These are phyloP conservation scores for Cylindrodendrum hubeiense DNA, from an alignment of 2,329 filamentous ascomycete genomes.

Conservation along the genomic window DNA sequence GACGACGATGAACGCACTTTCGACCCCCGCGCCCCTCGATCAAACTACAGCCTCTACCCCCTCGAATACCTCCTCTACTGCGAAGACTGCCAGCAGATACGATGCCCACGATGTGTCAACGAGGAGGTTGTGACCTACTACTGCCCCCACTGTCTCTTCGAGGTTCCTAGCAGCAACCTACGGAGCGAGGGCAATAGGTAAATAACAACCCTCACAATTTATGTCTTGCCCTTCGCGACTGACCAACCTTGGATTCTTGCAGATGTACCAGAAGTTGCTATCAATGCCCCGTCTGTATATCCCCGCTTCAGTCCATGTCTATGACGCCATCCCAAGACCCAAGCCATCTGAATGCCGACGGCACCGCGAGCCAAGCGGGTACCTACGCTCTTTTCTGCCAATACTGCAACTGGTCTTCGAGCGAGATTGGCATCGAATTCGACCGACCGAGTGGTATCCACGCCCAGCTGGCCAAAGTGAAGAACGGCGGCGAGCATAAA, in stretches of 20 bases:
- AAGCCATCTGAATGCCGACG: slow-evolving; percentile 58
- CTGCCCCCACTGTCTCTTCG: slow-evolving; percentile 95
- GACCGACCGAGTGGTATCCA: slow-evolving; percentile 90
- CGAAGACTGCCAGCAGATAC: slow-evolving; percentile 96
- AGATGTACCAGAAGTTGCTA: slow-evolving; percentile 96
- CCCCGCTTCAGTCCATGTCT: slow-evolving; percentile 81
- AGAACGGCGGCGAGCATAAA: slow-evolving; percentile 68
- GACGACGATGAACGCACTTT: slow-evolving; percentile 85
- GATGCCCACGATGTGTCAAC: slow-evolving; percentile 89
- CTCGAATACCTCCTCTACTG: slow-evolving; percentile 96
- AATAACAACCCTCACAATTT: slow-evolving; percentile 28
- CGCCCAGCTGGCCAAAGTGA: slow-evolving; percentile 80
- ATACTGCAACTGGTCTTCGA: slow-evolving; percentile 93
- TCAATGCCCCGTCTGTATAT: slow-evolving; percentile 90
- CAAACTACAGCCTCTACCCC: slow-evolving; percentile 93
- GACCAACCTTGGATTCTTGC: slow-evolving; percentile 24
- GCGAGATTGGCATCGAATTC: slow-evolving; percentile 91
- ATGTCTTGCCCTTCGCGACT: slow-evolving; percentile 26
- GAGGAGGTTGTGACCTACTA: slow-evolving; percentile 97
- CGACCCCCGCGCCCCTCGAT: slow-evolving; percentile 84
- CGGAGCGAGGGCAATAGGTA: slow-evolving; percentile 95
- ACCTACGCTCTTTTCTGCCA: slow-evolving; percentile 87
- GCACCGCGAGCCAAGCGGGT: slow-evolving; percentile 47
- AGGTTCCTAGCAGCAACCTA: slow-evolving; percentile 92
- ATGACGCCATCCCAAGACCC: slow-evolving; percentile 69